Evolutionary conservation across 768 basidiomycete genomes (phyloP).

Genomic region (Strobilomyces confusus): DNA sequence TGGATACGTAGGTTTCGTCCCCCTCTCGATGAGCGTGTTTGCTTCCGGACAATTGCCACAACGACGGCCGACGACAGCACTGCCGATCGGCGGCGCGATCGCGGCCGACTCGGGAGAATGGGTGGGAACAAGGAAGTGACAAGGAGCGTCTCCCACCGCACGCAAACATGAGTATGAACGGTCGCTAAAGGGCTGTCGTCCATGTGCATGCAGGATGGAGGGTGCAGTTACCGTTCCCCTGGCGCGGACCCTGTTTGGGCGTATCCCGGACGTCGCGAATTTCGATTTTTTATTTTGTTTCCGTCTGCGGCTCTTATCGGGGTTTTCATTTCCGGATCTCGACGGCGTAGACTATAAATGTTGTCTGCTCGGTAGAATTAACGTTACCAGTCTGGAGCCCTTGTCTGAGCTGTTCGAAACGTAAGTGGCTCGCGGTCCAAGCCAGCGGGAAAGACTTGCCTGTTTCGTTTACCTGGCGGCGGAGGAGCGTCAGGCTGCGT

Average conservation of each 20-base stretch:
- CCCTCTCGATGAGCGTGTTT: background rate
- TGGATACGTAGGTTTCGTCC: slow-evolving; percentile 45
- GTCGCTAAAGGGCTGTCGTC: slow-evolving; percentile 10
- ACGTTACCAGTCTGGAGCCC: slow-evolving; percentile 9
- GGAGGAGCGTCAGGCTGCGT: background rate
- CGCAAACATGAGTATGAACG: slow-evolving; percentile 6
- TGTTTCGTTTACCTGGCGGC: background rate
- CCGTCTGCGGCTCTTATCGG: background rate
- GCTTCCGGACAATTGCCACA: slow-evolving; percentile 32
- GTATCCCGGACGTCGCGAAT: background rate
- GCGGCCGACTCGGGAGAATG: background rate
- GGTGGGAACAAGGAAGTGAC: slow-evolving; percentile 7
- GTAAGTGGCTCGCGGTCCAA: slow-evolving; percentile 11
- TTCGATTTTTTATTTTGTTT: slow-evolving; percentile 13
- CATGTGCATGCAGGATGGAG: slow-evolving; percentile 11
- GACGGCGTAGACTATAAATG: slow-evolving; percentile 6
- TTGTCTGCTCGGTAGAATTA: slow-evolving; percentile 10
- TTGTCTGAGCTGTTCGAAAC: slow-evolving; percentile 3
- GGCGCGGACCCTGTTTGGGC: slow-evolving; percentile 12
- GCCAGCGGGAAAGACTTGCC: background rate
- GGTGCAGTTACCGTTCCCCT: background rate
- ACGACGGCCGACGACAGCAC: slow-evolving; percentile 1
- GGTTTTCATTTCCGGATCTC: slow-evolving; percentile 23
- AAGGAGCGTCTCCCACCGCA: slow-evolving; percentile 17
- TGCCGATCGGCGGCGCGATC: slow-evolving; percentile 3